These are phyloP conservation scores for Solanum bukasovii DNA, from an alignment of 257 asterid genomes.

Conservation along the genomic window DNA sequence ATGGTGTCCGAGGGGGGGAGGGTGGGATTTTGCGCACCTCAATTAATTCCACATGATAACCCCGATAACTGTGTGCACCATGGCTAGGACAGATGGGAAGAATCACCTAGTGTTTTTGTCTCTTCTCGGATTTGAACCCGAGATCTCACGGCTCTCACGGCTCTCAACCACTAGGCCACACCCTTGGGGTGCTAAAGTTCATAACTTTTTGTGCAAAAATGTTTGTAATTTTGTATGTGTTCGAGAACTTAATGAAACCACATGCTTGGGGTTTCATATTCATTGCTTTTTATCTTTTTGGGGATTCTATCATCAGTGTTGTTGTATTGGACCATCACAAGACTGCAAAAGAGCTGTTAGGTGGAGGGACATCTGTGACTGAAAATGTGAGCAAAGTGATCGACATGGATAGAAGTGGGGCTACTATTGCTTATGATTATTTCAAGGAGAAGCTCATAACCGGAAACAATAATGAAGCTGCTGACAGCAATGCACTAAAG, in stretches of 20 bases:
- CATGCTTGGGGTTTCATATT: background rate
- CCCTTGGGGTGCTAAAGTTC: background rate
- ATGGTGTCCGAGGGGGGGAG: background rate
- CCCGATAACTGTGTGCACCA: background rate
- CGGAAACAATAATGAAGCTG: slow-evolving; percentile 8
- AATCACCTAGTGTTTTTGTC: background rate
- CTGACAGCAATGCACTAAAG: background rate
- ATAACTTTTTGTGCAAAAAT: background rate
- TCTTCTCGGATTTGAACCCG: background rate
- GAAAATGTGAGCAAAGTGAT: slow-evolving; percentile 60
- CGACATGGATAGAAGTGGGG: slow-evolving; percentile 87
- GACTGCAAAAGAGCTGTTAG: slow-evolving; percentile 67
- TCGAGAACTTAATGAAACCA: background rate
- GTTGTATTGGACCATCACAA: slow-evolving; percentile 88
- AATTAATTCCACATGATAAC: background rate
- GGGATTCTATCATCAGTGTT: slow-evolving; percentile 30
- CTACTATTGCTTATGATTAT: slow-evolving; percentile 87
- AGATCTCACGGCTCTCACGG: background rate
- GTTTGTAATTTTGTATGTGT: background rate
- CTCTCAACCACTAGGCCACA: background rate
- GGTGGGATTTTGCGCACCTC: background rate
- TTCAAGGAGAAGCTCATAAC: slow-evolving; percentile 56
- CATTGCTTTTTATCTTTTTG: background rate
- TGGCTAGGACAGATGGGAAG: background rate
- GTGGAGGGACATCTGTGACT: slow-evolving; percentile 29